Base-by-base conservation (phyloP, 768 basidiomycete genomes). In the Kwoniella botswanensis region DNA sequence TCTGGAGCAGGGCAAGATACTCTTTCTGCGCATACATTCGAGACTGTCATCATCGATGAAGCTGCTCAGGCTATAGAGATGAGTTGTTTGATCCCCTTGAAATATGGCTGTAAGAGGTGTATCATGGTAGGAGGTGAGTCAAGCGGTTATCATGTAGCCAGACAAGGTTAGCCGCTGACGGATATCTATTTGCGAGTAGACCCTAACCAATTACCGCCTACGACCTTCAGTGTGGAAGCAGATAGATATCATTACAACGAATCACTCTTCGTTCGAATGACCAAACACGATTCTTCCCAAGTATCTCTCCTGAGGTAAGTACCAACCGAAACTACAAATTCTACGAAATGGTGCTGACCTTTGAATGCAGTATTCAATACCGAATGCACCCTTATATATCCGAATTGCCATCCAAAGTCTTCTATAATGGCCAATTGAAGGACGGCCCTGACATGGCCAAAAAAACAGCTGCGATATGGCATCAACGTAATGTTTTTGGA, bases 321-420 rank as follows among this genome's bases (percentile, higher is more conserved):
- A 11, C 15, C 12, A 26, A 29, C 10, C 43, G 3, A 13, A 22
- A 29, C 21, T 22, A 22, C 10, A 58, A 4, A 6, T 9, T 29
- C 26, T 9, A 18, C 24, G 18, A n/a, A 15, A 29, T 35, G 26
- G 26, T 15, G 17, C 1, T 59, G 24, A 35, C 44, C 0, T 58
- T 1, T 55, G 12, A 24, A 21, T 35, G 70, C 69, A 98, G 96
- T 76, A 98, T 99, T 53, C 97, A 99, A 85, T 99, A 99, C 81
- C 95, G 97, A 74, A 99, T 99, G 97, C 95, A 99, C 80, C 96
- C 96, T 1, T 90, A 93, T 63, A 98, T 98, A 79, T 96, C 94
- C 72, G 86, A 86, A 62, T 87, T 99, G 18, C 97, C 97, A 0
- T 97, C 94, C 70, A 87, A 86, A 57, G 84, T 94, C 1, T 99